phyloP scores from a whole-genome alignment of 1,139 yeast genomes.

The Saccharomycopsis hybrid region DNA sequence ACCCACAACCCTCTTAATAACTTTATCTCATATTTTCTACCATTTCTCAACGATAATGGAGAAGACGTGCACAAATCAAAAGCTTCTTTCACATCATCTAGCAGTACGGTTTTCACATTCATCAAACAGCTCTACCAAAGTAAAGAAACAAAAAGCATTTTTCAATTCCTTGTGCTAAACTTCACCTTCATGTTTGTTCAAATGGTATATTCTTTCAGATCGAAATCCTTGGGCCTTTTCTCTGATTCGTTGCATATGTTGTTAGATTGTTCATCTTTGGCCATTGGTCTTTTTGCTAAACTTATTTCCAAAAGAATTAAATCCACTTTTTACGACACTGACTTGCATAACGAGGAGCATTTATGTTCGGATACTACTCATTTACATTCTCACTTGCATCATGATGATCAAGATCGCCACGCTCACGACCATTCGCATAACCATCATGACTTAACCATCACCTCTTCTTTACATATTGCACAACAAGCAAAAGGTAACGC shows the following conservation, averaged over 20 bases:
- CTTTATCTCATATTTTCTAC: conserved; percentile 17
- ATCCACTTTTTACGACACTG: conserved; percentile 12
- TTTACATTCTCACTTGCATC: background rate
- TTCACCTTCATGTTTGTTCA: conserved; percentile 93
- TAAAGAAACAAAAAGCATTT: conserved; percentile 80
- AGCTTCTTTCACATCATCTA: background rate
- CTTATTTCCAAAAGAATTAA: conserved; percentile 43
- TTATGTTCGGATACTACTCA: background rate
- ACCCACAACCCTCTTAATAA: conserved; percentile 10
- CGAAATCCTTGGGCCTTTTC: conserved; percentile 83
- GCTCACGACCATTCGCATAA: conserved; percentile 13
- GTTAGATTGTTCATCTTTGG: conserved; percentile 82
- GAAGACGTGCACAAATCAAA: conserved; percentile 4
- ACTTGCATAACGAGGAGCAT: no score
- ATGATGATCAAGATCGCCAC: background rate
- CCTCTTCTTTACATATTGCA: conserved; percentile 5
- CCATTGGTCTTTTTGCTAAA: conserved; percentile 87
- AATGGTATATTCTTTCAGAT: conserved; percentile 80
- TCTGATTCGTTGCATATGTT: conserved; percentile 97
- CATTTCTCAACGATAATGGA: conserved; percentile 13
- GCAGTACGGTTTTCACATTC: conserved; percentile 5
- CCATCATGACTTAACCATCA: background rate
- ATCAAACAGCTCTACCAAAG: conserved; percentile 45
- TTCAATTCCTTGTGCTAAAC: conserved; percentile 77
- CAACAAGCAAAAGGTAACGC: conserved; percentile 6